A percentile compares a stretch with the other conserved stretches of the same genome.
Conservation (phyloP, 495 filamentous ascomycete species). For the Penicillium cinerascens region DNA sequence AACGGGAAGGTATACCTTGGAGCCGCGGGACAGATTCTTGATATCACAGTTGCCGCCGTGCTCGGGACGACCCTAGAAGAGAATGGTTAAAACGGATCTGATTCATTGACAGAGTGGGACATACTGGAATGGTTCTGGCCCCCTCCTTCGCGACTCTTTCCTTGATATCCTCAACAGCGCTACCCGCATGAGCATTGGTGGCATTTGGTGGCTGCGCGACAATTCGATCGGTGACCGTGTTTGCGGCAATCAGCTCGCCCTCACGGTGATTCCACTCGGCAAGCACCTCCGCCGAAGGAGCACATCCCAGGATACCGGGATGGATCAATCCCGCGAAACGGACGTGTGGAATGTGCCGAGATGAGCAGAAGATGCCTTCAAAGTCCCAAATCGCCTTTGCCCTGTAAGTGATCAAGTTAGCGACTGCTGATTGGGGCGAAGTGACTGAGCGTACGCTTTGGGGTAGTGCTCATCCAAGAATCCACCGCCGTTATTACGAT, state of each 20-base stretch:
- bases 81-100: not conserved
- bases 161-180: constrained; percentile 56
- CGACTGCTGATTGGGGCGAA: not conserved
- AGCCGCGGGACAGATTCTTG: constrained; percentile 83
- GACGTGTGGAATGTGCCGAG: constrained; percentile 84
- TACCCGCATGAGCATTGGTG: constrained; percentile 68
- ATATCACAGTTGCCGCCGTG: constrained; percentile 76
- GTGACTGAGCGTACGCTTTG: constrained; percentile 52
- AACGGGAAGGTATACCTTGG: constrained; percentile 86
- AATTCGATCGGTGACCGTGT: constrained; percentile 58
- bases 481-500: constrained; percentile 80
- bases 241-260: constrained; percentile 68
- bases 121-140: constrained; percentile 78
- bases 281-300: constrained; percentile 67
- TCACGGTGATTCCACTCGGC: constrained; percentile 80
- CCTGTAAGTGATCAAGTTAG: constrained; percentile 29
- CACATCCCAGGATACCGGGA: constrained; percentile 89
- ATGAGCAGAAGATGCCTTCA: constrained; percentile 89
- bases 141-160: constrained; percentile 82
- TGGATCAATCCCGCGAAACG: constrained; percentile 92
- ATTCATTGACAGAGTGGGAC: too few species aligned
- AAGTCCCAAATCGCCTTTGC: constrained; percentile 98
- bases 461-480: constrained; percentile 92
- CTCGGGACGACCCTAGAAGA: constrained; percentile 44
- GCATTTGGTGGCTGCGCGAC: constrained; percentile 80